Percentiles rank a stretch among this genome's conserved stretches.
Conservation (phyloP, 129 eudicot genomes). For the Erigeron canadensis region DNA sequence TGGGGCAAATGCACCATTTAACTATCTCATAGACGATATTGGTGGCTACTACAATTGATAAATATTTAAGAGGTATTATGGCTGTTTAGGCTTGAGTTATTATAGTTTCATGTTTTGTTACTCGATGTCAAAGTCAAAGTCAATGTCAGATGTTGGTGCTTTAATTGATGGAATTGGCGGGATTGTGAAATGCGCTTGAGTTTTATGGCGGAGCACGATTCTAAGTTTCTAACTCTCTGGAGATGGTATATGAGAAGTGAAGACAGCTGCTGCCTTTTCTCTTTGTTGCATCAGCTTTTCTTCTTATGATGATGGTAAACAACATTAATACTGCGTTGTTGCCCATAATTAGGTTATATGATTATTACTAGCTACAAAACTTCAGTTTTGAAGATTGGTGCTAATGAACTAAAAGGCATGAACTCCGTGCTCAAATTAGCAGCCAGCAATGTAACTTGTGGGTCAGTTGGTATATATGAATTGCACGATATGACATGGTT, state of each 20-base stretch:
- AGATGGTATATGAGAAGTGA: constrained; percentile 36
- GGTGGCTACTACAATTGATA: constrained; percentile 64
- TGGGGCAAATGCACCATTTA: constrained; percentile 45
- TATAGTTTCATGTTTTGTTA: constrained; percentile 18
- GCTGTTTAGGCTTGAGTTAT: constrained; percentile 16
- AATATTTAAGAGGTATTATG: constrained; percentile 34
- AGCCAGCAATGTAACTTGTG: constrained; percentile 32
- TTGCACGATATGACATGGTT: constrained; percentile 5
- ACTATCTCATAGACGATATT: constrained; percentile 62
- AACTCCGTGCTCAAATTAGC: constrained; percentile 31
- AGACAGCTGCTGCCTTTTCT: constrained; percentile 26
- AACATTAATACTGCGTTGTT: constrained; percentile 21
- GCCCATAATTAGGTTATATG: constrained; percentile 13
- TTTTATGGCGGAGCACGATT: constrained; percentile 44
- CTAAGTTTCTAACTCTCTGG: constrained; percentile 48
- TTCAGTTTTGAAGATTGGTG: constrained; percentile 26
- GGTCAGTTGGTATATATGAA: constrained; percentile 33
- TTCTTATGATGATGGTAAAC: constrained; percentile 18
- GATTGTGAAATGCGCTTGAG: constrained; percentile 38
- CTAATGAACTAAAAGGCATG: constrained; percentile 33
- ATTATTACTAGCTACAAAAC: constrained; percentile 13
- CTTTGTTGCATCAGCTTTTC: constrained; percentile 13
- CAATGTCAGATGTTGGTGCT: constrained; percentile 11
- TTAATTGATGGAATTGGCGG: constrained; percentile 24
- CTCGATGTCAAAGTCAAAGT: constrained; percentile 18